Evolutionary conservation across 495 filamentous ascomycete species (phyloP), one percentile per base, ranked within the genome.

Genomic region (Hypoxylon rickii): DNA sequence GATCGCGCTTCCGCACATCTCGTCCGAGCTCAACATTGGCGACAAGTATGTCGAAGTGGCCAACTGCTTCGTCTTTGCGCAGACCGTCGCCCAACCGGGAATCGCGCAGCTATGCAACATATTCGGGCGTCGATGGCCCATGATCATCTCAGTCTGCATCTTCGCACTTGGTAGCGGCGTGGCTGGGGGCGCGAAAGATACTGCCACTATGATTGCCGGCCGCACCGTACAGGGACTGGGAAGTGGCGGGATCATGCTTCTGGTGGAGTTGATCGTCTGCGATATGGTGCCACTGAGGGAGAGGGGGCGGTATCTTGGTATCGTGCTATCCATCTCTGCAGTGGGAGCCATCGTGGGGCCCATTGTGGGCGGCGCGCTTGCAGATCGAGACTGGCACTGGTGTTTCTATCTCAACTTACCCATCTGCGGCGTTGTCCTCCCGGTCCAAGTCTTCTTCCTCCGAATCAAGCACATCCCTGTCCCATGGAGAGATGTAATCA

Each of bases 211-310:
- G 43, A 77, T 92, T 20, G 79, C 80, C 2, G 89, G 86, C 8
- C 73, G 89, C 64, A 82, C 85, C 0, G 73, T 94, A 26, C 89
- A 94, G 64, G 89, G 89, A 44, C 68, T 86, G 16, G 89, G 89
- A 8, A 85, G 86, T 34, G 89, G 89, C 49, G 89, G 89, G 0
- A 76, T 90, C 36, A 78, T 91, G 5, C 82, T 87, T 11, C 67
- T 94, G 51, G 83, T 86, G 20, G 90, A 92, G 61, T 88, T 92
- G 15, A 40, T 63, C 11, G 88, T 60, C 3, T 82, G 81, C 1
- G 89, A 92, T 74, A 53, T 90, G 29, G 87, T 90, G 70, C 83
- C 82, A 47, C 76, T 88, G 70, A 70, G 65, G 20, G 63, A 69
- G 83, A 83, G 88, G 61, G 86, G 52, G 75, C 80, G 36, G 82